phyloP scores from a whole-genome alignment of 2,329 filamentous ascomycete species.

The Aspergillus sp. region DNA sequence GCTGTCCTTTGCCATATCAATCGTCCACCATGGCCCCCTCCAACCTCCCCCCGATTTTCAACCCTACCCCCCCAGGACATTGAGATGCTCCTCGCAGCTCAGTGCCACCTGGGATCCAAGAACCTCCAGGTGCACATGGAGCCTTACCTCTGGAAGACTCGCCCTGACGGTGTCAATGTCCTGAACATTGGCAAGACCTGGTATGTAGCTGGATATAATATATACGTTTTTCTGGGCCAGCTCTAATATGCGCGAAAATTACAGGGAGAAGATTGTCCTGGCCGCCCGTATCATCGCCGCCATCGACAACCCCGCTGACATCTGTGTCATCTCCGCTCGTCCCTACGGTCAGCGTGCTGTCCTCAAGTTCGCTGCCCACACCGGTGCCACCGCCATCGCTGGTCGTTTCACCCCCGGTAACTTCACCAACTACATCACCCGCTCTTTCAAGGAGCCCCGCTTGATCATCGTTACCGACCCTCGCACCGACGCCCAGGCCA shows the following conservation, averaged over 20 bases:
- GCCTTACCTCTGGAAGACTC: conserved; percentile 99
- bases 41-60: conserved; percentile 92
- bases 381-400: conserved; percentile 94
- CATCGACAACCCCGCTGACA: conserved; percentile 98
- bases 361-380: conserved; percentile 99
- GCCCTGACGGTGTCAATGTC: conserved; percentile 96
- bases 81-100: conserved; percentile 97
- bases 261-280: conserved; percentile 98
- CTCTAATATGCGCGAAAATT: conserved; percentile 17
- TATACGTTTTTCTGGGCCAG: not conserved
- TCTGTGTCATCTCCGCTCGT: conserved; percentile 98
- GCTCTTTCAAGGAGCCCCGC: conserved; percentile 99
- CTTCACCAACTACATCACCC: conserved; percentile 99
- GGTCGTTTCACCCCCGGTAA: conserved; percentile 99
- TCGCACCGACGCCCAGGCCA: conserved; percentile 98
- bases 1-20: conserved; percentile 37
- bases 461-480: conserved; percentile 99
- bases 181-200: conserved; percentile 99
- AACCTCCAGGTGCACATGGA: conserved; percentile 99
- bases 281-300: conserved; percentile 98
- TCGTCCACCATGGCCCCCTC: conserved; percentile 84
- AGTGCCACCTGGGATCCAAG: conserved; percentile 96
- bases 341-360: conserved; percentile 99
- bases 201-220: conserved; percentile 49
- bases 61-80: conserved; percentile 97